Percentiles rank a stretch among this genome's conserved stretches.
phyloP scores from a whole-genome alignment of 2,329 filamentous ascomycete genomes.

The Fusarium sp. region DNA sequence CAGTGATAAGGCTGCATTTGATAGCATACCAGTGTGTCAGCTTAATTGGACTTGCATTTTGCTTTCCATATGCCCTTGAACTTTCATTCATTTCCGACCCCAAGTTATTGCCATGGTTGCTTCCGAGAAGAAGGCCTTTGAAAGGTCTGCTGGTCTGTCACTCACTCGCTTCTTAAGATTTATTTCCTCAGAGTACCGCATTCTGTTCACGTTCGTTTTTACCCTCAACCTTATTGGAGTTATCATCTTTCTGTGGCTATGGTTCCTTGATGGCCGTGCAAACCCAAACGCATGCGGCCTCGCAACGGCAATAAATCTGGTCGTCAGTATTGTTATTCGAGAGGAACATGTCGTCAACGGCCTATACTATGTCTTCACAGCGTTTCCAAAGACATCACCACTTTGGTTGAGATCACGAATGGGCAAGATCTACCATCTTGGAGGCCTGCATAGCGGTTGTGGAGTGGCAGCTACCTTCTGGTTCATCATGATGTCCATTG shows the following conservation, averaged over 20 bases:
- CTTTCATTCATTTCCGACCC: slow-evolving; percentile 6
- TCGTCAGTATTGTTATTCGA: slow-evolving; percentile 55
- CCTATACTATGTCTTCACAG: slow-evolving; percentile 52
- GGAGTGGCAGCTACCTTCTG: slow-evolving; percentile 28
- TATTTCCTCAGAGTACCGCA: slow-evolving; percentile 51
- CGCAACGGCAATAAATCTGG: slow-evolving; percentile 53
- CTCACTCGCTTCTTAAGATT: slow-evolving; percentile 35
- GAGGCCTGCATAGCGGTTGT: slow-evolving; percentile 44
- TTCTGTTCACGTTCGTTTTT: slow-evolving; percentile 60
- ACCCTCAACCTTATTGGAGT: slow-evolving; percentile 51
- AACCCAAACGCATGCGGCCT: slow-evolving; percentile 47
- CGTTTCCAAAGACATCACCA: slow-evolving; percentile 51
- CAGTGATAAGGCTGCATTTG: background rate
- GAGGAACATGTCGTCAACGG: slow-evolving; percentile 60
- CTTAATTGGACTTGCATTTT: background rate
- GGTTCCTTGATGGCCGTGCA: slow-evolving; percentile 44
- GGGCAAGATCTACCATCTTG: slow-evolving; percentile 57
- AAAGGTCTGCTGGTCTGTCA: slow-evolving; percentile 9
- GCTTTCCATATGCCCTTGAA: background rate
- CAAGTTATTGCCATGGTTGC: background rate
- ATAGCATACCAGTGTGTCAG: background rate
- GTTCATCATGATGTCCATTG: slow-evolving; percentile 31
- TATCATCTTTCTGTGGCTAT: slow-evolving; percentile 20
- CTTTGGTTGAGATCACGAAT: slow-evolving; percentile 52
- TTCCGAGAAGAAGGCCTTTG: background rate